phyloP scores from a whole-genome alignment of 805 yeast species.

The Zygosaccharomyces rouxii region DNA sequence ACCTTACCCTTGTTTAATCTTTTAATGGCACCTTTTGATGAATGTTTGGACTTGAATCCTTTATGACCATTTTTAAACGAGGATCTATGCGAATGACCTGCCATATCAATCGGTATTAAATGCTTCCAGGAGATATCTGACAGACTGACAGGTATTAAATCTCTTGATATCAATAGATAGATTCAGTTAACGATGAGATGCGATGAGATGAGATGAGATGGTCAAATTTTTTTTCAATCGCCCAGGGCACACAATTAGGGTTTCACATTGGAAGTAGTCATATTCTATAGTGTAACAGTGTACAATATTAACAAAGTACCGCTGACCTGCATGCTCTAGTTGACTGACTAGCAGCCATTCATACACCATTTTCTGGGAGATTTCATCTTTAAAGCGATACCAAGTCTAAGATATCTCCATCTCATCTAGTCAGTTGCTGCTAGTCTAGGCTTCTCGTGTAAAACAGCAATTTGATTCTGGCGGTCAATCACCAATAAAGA shows the following conservation, averaged over 20 bases:
- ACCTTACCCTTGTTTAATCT: constrained; percentile 81
- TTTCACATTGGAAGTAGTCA: neutral
- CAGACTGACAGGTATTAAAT: neutral
- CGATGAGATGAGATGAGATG: constrained; percentile 14
- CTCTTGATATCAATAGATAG: neutral
- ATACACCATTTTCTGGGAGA: no score
- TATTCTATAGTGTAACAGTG: neutral
- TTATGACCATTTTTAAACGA: constrained; percentile 82
- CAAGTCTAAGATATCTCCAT: no score
- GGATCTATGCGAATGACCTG: constrained; percentile 79
- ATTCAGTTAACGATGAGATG: neutral
- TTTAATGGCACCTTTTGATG: constrained; percentile 82
- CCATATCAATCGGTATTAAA: constrained; percentile 39
- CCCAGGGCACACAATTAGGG: constrained; percentile 2
- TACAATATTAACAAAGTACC: neutral
- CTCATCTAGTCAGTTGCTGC: no score
- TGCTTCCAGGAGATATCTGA: neutral
- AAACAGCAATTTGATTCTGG: no score
- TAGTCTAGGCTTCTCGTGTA: no score
- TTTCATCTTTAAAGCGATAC: no score
- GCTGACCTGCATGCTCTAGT: no score
- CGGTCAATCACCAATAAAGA: no score
- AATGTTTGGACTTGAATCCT: constrained; percentile 86
- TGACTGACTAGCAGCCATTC: no score
- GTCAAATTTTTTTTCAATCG: constrained; percentile 14